phyloP scores from a whole-genome alignment of 2,329 filamentous ascomycete genomes.

The Erysiphe neolycopersici region DNA sequence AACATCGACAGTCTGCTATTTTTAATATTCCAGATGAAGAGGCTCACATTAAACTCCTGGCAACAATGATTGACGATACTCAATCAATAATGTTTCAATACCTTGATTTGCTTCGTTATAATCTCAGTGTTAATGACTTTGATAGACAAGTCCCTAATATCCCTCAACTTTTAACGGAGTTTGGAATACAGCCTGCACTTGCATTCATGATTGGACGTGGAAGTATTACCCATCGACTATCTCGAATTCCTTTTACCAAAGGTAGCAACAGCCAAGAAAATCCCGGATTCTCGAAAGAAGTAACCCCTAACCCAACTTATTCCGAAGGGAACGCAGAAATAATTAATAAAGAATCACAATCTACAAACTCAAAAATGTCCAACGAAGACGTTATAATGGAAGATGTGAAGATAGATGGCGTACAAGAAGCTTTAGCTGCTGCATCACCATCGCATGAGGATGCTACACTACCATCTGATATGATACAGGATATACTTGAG shows the following conservation, averaged over 20 bases:
- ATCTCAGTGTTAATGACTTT: conserved; percentile 49
- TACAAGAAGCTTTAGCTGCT: conserved; percentile 3
- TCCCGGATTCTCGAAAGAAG: conserved; percentile 1
- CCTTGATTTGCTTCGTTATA: conserved; percentile 63
- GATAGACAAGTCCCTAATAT: conserved; percentile 53
- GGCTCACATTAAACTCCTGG: conserved; percentile 68
- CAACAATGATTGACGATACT: conserved; percentile 72
- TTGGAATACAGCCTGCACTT: conserved; percentile 50
- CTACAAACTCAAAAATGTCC: conserved; percentile 1
- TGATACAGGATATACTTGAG: conserved; percentile 42
- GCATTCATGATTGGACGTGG: conserved; percentile 65
- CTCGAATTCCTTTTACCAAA: conserved; percentile 4
- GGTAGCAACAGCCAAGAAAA: conserved; percentile 7
- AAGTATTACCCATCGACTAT: conserved; percentile 41
- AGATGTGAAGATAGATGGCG: conserved; percentile 18
- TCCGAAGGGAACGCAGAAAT: conserved; percentile 27
- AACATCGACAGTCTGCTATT: conserved; percentile 69
- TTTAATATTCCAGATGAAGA: conserved; percentile 44
- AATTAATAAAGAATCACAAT: conserved; percentile 4
- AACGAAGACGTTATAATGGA: conserved; percentile 3
- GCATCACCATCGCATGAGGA: conserved; percentile 1
- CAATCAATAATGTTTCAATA: conserved; percentile 70
- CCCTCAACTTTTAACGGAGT: conserved; percentile 45
- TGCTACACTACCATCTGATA: conserved; percentile 11
- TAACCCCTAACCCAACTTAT: conserved; percentile 14